Percentiles rank a stretch among this genome's conserved stretches.
These are phyloP conservation scores for Cinnamomum micranthum DNA, from an alignment of 164 flowering plant species.

Conservation along the genomic window DNA sequence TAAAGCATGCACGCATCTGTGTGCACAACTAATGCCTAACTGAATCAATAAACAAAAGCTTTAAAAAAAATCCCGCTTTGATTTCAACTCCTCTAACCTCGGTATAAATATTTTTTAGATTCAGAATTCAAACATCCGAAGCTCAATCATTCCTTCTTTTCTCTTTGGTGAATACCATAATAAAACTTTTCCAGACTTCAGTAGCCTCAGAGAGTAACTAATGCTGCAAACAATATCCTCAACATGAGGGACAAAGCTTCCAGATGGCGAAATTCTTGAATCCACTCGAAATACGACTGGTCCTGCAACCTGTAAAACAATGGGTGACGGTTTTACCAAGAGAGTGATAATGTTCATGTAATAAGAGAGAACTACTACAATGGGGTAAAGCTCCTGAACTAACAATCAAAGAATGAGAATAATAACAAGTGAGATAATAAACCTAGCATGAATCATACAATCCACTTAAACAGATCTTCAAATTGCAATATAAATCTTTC, in stretches of 20 bases:
- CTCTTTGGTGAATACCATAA: slow-evolving; percentile 95
- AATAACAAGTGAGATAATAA: not conserved
- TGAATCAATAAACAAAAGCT: not conserved
- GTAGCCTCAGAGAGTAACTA: slow-evolving; percentile 54
- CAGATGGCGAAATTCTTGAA: slow-evolving; percentile 46
- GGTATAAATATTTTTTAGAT: no score
- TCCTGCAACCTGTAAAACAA: slow-evolving; percentile 60
- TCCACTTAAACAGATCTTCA: no score
- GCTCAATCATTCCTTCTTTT: slow-evolving; percentile 95
- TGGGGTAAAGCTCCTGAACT: not conserved
- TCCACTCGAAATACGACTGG: slow-evolving; percentile 76
- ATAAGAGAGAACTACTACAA: not conserved
- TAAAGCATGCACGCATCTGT: not conserved
- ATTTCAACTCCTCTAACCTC: slow-evolving; percentile 7
- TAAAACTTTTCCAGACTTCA: slow-evolving; percentile 74
- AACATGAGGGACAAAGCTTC: slow-evolving; percentile 30
- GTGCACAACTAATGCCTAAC: not conserved
- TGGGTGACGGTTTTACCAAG: not conserved
- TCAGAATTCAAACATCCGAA: slow-evolving; percentile 76
- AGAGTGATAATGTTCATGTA: not conserved
- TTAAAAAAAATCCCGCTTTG: slow-evolving; percentile 1
- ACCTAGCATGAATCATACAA: no score
- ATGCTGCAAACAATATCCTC: slow-evolving; percentile 77
- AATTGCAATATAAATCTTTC: no score
- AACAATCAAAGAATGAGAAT: not conserved